Conservation (phyloP, 2,329 filamentous ascomycete genomes). For the Diplocarpon rosae region DNA sequence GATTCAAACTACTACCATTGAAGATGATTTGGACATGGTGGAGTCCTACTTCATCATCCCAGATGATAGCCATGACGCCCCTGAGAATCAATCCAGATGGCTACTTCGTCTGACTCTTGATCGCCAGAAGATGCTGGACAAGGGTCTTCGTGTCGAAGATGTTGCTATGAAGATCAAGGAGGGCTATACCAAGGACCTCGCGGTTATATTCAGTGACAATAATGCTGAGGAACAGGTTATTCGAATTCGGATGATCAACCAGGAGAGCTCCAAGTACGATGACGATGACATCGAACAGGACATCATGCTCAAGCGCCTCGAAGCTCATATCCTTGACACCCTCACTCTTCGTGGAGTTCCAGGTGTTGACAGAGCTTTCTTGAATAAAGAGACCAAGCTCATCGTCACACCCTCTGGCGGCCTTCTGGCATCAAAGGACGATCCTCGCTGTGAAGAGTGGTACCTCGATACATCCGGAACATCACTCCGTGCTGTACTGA, state of each 20-base stretch:
- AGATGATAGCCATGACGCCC: conserved; percentile 53
- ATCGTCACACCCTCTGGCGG: conserved; percentile 59
- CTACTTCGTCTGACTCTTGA: conserved; percentile 86
- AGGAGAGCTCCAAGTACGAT: conserved; percentile 63
- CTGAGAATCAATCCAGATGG: conserved; percentile 83
- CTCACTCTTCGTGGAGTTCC: conserved; percentile 83
- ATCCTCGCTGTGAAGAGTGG: conserved; percentile 77
- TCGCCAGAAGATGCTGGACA: conserved; percentile 90
- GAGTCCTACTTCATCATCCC: conserved; percentile 95
- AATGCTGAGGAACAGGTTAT: conserved; percentile 94
- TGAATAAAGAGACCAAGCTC: conserved; percentile 68
- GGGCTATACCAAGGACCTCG: conserved; percentile 73
- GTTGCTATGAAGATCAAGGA: conserved; percentile 85
- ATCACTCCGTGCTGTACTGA: conserved; percentile 70
- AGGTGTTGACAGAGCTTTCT: conserved; percentile 83
- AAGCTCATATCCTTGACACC: conserved; percentile 83
- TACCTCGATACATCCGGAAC: conserved; percentile 93
- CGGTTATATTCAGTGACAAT: conserved; percentile 94
- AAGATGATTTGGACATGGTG: conserved; percentile 84
- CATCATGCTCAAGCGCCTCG: conserved; percentile 82
- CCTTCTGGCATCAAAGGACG: conserved; percentile 61
- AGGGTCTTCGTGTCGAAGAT: conserved; percentile 81
- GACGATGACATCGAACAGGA: conserved; percentile 72
- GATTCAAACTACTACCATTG: conserved; percentile 73
- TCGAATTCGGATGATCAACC: conserved; percentile 70